Percentiles rank a stretch among this genome's conserved stretches.
Evolutionary conservation across 2,329 filamentous ascomycete genomes (phyloP).

Genomic region (Ophiosphaerella herpotricha): DNA sequence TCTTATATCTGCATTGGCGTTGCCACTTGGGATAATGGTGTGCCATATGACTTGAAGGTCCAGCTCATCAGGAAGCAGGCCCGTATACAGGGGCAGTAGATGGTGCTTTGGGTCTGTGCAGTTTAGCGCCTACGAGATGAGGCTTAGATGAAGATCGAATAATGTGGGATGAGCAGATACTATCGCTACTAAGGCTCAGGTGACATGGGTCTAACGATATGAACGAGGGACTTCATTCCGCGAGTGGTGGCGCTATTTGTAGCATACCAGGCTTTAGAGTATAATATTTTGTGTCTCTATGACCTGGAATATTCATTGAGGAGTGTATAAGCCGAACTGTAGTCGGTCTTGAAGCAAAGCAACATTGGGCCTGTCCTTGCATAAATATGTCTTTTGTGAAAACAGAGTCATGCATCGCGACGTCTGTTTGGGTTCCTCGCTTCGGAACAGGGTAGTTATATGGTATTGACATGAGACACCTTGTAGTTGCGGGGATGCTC

Average conservation of each 20-base stretch:
- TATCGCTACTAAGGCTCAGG: slow-evolving; percentile 31
- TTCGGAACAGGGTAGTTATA: slow-evolving; percentile 17
- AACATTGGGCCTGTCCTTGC: neutral
- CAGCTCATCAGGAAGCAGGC: slow-evolving; percentile 43
- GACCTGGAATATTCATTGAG: neutral
- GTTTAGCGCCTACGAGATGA: slow-evolving; percentile 31
- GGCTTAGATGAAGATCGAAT: slow-evolving; percentile 38
- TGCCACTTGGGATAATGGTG: slow-evolving; percentile 8
- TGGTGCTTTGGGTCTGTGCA: slow-evolving; percentile 36
- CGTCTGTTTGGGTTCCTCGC: neutral
- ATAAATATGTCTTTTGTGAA: no score
- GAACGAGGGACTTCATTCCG: slow-evolving; percentile 17
- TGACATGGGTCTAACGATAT: slow-evolving; percentile 20
- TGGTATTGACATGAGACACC: slow-evolving; percentile 36
- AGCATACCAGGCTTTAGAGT: slow-evolving; percentile 3
- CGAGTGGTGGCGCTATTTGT: slow-evolving; percentile 20
- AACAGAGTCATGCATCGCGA: slow-evolving; percentile 2
- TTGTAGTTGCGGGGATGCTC: slow-evolving; percentile 22
- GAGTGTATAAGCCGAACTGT: no score
- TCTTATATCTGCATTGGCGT: slow-evolving; percentile 36
- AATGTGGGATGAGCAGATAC: slow-evolving; percentile 22
- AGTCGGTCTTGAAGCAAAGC: no score
- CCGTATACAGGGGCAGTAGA: slow-evolving; percentile 37
- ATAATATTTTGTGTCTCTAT: neutral
- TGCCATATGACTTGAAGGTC: slow-evolving; percentile 9